These are phyloP conservation scores for Friedmanniomyces simplex DNA, from an alignment of 495 filamentous ascomycete genomes.

Conservation along the genomic window DNA sequence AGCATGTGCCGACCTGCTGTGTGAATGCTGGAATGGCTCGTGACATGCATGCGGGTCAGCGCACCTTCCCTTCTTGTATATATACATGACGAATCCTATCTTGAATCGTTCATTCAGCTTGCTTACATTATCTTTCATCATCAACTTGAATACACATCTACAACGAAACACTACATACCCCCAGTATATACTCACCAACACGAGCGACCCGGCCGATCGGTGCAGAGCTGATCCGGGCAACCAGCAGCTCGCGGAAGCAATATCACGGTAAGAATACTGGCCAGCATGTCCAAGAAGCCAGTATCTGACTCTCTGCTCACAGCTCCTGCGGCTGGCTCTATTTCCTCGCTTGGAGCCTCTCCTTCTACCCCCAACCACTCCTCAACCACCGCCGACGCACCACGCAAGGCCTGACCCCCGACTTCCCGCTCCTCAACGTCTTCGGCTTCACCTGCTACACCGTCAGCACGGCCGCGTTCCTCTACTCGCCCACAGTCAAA, in stretches of 20 bases:
- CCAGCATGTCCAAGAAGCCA: neutral
- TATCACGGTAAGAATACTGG: neutral
- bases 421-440: conserved; percentile 75
- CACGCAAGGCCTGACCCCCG: conserved; percentile 72
- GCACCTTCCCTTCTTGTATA: no score
- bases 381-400: conserved; percentile 64
- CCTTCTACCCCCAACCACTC: conserved; percentile 85
- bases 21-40: neutral
- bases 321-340: conserved; percentile 26
- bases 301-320: neutral
- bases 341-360: conserved; percentile 42
- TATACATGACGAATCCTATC: no score
- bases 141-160: neutral
- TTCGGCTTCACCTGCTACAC: conserved; percentile 75
- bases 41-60: no score
- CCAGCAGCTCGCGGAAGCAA: conserved; percentile 1
- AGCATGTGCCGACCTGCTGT: neutral
- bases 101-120: no score
- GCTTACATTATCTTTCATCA: neutral
- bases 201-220: neutral
- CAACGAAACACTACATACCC: neutral
- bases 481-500: conserved; percentile 67
- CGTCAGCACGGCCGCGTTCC: conserved; percentile 59
- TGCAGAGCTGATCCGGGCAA: neutral
- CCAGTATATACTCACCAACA: neutral